These are phyloP conservation scores for Penicillium fimorum DNA, from an alignment of 495 filamentous ascomycete species.

Conservation along the genomic window DNA sequence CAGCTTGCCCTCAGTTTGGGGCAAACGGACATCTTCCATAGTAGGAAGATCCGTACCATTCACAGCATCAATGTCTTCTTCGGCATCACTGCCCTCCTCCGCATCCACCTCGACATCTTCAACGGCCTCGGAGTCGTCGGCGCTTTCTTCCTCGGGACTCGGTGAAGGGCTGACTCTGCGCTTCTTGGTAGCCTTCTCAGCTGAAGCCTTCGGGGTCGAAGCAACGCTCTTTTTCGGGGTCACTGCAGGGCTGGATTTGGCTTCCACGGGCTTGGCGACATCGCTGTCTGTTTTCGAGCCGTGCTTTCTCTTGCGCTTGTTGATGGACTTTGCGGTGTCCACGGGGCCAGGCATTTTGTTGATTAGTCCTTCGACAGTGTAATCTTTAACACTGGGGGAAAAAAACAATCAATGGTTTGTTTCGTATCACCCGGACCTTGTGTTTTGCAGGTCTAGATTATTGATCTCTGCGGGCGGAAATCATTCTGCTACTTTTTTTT, in stretches of 20 bases:
- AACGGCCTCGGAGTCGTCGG: conserved; percentile 20
- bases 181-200: conserved; percentile 36
- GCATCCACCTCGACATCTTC: conserved; percentile 25
- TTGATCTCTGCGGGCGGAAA: conserved; percentile 25
- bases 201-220: conserved; percentile 18
- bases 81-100: conserved; percentile 21
- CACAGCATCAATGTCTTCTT: conserved; percentile 23
- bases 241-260: conserved; percentile 22
- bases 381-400: conserved; percentile 1
- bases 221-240: conserved; percentile 25
- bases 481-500: conserved; percentile 33
- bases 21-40: conserved; percentile 53
- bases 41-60: conserved; percentile 50
- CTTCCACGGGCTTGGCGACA: conserved; percentile 30
- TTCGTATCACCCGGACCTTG: conserved; percentile 8
- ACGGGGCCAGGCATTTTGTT: conserved; percentile 39
- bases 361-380: conserved; percentile 9
- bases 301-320: conserved; percentile 69
- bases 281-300: conserved; percentile 27
- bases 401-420: conserved; percentile 4
- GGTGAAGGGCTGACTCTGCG: conserved; percentile 35
- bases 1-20: conserved; percentile 52
- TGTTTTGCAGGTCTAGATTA: conserved; percentile 27
- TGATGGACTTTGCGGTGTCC: conserved; percentile 56
- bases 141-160: conserved; percentile 36